Base-by-base conservation (phyloP, 352 stramenopile genomes). In the Pythium apleroticum region DNA sequence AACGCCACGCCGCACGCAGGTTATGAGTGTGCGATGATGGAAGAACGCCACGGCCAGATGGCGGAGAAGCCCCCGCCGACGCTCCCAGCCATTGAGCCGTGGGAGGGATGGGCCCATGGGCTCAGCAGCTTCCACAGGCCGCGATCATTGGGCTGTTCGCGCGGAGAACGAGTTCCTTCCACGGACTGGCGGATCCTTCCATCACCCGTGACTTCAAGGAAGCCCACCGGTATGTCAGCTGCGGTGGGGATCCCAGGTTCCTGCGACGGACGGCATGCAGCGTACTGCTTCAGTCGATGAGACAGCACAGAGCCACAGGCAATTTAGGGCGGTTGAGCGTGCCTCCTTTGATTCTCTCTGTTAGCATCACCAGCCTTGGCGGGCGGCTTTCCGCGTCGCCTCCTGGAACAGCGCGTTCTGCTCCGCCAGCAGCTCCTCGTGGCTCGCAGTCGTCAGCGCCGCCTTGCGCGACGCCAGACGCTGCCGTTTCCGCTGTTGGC, bases 331-430 rank as follows among this genome's bases (percentile, higher is more conserved):
- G n/a, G n/a, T n/a, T n/a, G n/a, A n/a, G n/a, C n/a, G n/a, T n/a
- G n/a, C n/a, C n/a, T n/a, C n/a, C n/a, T n/a, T n/a, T n/a, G n/a
- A n/a, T n/a, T n/a, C n/a, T n/a, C n/a, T n/a, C n/a, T n/a, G n/a
- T 33, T 33, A 33, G 30, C 53, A 45, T 77, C 69, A 90, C 84
- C 84, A 92, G 17, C 84, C 84, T 62, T 92, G 81, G 54, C 59
- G 75, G 2, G 78, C 74, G 12, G 84, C 84, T 59, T 87, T 79
- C 28, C 72, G 41, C 11, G 76, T 89, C 24, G 85, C 85, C 69
- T 83, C 68, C 57, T 88, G 72, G 58, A 93, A 91, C n/a, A 93
- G 60, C 39, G 77, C 83, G 50, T 77, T 88, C 71, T 93, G 84
- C 55, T 89, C 84, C 25, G 78, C 84, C 19, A 89, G 57, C 31